Evolutionary conservation across 257 asterid genomes (phyloP).

Genomic region (Przewalskia tangutica): DNA sequence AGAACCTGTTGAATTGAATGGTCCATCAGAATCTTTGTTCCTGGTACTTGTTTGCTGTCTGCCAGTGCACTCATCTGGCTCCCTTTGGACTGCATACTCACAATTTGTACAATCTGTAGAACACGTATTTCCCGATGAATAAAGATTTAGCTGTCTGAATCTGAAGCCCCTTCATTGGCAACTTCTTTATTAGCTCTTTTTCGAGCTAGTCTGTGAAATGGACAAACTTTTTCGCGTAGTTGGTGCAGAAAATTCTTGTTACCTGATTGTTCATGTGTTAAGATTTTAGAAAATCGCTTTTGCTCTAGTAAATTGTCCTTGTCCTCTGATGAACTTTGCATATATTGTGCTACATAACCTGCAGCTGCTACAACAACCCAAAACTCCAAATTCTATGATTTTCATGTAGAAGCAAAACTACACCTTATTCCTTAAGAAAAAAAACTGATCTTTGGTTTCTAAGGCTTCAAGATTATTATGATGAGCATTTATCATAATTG

Average conservation of each 20-base stretch:
- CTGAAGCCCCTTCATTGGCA: constrained; percentile 4
- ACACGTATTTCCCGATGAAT: constrained; percentile 3
- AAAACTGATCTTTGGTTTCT: neutral
- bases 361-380: constrained; percentile 86
- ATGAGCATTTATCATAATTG: neutral
- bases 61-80: neutral
- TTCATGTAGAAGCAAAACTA: neutral
- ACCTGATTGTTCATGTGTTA: constrained; percentile 24
- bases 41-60: neutral
- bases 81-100: constrained; percentile 11
- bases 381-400: constrained; percentile 36
- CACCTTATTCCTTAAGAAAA: neutral
- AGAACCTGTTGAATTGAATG: constrained; percentile 28
- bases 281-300: constrained; percentile 8
- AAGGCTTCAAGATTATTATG: neutral
- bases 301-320: constrained; percentile 19
- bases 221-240: constrained; percentile 49
- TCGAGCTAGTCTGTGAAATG: constrained; percentile 36
- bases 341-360: constrained; percentile 51
- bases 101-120: constrained; percentile 9
- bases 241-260: constrained; percentile 49
- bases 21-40: constrained; percentile 1
- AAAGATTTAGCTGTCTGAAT: constrained; percentile 4
- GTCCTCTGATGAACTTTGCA: constrained; percentile 36
- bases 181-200: constrained; percentile 10